phyloP scores from a whole-genome alignment of 1,284 basidiomycete genomes.

The Malassezia arunalokei region DNA sequence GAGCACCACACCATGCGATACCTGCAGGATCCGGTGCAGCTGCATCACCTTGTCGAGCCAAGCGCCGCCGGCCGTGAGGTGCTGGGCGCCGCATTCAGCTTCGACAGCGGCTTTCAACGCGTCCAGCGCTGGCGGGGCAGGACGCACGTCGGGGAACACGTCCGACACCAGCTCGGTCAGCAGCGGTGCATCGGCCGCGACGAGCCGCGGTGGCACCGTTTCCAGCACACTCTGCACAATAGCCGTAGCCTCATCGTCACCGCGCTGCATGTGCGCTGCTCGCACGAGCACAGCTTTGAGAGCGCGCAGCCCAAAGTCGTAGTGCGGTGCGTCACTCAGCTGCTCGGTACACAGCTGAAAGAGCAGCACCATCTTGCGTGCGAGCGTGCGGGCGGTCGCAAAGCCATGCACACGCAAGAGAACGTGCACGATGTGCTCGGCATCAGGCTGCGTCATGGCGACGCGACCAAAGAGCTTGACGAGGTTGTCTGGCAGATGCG shows the following conservation, averaged over 20 bases:
- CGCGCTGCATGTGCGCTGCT: conserved; percentile 88
- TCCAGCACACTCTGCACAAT: conserved; percentile 98
- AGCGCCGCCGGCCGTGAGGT: conserved; percentile 63
- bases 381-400: conserved; percentile 85
- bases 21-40: conserved; percentile 97
- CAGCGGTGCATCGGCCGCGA: conserved; percentile 90
- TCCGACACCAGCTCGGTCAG: conserved; percentile 86
- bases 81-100: conserved; percentile 73
- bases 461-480: conserved; percentile 88
- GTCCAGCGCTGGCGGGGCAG: conserved; percentile 75
- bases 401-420: conserved; percentile 99
- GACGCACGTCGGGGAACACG: conserved; percentile 92
- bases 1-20: conserved; percentile 99
- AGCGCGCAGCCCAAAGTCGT: conserved; percentile 96
- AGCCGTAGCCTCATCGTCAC: conserved; percentile 53
- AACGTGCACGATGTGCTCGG: conserved; percentile 96
- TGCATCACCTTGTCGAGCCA: conserved; percentile 96
- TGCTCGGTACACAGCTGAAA: conserved; percentile 97
- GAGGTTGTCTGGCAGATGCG: conserved; percentile 88
- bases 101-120: conserved; percentile 70
- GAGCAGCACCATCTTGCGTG: conserved; percentile 95
- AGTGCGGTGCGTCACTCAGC: conserved; percentile 91
- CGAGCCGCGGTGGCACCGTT: conserved; percentile 94
- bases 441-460: conserved; percentile 97
- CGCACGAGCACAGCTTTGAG: conserved; percentile 91